Conservation (phyloP, 1,284 basidiomycete species). For the Somion occarium region DNA sequence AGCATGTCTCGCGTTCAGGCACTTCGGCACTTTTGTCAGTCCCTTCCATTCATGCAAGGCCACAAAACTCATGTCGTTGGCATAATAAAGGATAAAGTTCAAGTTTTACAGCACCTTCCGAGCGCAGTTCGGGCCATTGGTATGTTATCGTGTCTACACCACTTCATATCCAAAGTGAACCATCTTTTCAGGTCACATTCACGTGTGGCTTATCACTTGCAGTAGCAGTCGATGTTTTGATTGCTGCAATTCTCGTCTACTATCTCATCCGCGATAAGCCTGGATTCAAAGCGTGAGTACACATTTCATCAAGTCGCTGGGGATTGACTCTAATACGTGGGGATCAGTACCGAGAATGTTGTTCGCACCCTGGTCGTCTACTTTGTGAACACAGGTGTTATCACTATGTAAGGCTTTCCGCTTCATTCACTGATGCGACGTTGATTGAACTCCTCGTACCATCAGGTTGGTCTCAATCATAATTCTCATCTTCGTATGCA, state of each 20-base stretch:
- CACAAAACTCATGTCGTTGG: not conserved
- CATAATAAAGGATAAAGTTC: too few species aligned
- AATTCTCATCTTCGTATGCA: too few species aligned
- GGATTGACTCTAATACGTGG: not conserved
- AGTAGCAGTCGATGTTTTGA: not conserved
- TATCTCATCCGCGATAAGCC: not conserved
- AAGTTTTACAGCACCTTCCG: too few species aligned
- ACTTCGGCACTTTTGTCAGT: not conserved
- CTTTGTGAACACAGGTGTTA: slow-evolving; percentile 1
- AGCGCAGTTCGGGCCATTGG: not conserved
- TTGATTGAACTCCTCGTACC: too few species aligned
- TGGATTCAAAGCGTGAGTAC: slow-evolving; percentile 3
- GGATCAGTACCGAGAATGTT: not conserved
- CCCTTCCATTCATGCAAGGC: not conserved
- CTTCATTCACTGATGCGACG: too few species aligned
- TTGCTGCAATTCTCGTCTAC: slow-evolving; percentile 2
- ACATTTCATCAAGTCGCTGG: not conserved
- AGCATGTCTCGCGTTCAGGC: not conserved
- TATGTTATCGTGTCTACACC: not conserved
- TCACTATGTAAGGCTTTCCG: slow-evolving; percentile 6
- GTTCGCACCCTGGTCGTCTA: not conserved
- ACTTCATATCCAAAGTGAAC: not conserved
- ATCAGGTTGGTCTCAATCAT: too few species aligned
- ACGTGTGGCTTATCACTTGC: not conserved
- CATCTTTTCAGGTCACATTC: not conserved